These are phyloP conservation scores for Pleurozium schreberi DNA, from an alignment of 225 moss, liverwort and hornwort species.

Conservation along the genomic window DNA sequence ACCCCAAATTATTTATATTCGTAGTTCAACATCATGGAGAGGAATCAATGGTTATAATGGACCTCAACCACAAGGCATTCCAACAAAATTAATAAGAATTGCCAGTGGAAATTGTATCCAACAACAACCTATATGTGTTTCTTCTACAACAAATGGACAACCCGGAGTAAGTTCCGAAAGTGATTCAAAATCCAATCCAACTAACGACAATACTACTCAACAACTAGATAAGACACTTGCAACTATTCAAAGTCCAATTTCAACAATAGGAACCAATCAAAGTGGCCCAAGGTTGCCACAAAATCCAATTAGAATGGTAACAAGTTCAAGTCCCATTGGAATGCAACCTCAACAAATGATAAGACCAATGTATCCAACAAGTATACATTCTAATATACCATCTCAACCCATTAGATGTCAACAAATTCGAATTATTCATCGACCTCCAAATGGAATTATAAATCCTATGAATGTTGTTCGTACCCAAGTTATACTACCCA, in stretches of 20 bases:
- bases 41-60: slow-evolving; percentile 7
- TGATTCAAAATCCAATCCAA: background rate
- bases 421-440: slow-evolving; percentile 20
- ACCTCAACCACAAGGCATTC: background rate
- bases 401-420: slow-evolving; percentile 9
- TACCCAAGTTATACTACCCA: background rate
- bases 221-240: background rate
- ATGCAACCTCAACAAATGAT: slow-evolving; percentile 6
- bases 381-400: background rate
- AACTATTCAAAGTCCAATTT: background rate
- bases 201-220: background rate
- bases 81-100: slow-evolving; percentile 18
- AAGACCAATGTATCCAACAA: slow-evolving; percentile 17
- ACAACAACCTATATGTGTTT: background rate
- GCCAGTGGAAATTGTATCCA: slow-evolving; percentile 4
- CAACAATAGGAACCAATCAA: background rate
- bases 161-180: background rate
- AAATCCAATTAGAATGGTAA: slow-evolving; percentile 10
- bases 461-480: slow-evolving; percentile 8
- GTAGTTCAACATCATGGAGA: background rate
- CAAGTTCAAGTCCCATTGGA: background rate
- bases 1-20: slow-evolving; percentile 22
- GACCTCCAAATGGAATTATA: background rate
- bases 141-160: background rate
- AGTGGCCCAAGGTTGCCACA: background rate